phyloP scores from a whole-genome alignment of 495 filamentous ascomycete species.

The Hyaloscypha finlandica region DNA sequence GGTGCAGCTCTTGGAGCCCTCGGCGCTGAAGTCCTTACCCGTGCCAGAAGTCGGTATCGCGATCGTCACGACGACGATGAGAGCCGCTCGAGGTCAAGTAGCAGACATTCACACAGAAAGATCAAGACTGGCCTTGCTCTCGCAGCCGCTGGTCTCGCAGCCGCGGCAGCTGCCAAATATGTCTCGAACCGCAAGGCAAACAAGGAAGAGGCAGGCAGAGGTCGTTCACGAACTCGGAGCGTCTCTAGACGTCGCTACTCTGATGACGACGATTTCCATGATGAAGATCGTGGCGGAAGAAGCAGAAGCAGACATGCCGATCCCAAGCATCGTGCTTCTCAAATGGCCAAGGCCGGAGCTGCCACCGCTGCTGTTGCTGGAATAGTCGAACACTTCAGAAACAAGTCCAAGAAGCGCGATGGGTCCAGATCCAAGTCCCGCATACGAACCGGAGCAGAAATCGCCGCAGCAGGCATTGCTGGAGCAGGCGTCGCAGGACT shows the following conservation, averaged over 20 bases:
- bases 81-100: constrained; percentile 58
- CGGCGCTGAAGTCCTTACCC: constrained; percentile 75
- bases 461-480: constrained; percentile 75
- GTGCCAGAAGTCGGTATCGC: constrained; percentile 70
- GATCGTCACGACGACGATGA: constrained; percentile 59
- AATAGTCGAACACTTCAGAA: constrained; percentile 70
- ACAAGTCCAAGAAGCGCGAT: constrained; percentile 65
- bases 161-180: constrained; percentile 77
- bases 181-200: constrained; percentile 67
- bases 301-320: constrained; percentile 49
- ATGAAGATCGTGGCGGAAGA: constrained; percentile 38
- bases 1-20: constrained; percentile 81
- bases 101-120: constrained; percentile 48
- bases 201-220: constrained; percentile 64
- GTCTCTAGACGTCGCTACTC: constrained; percentile 46
- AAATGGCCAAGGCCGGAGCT: constrained; percentile 74
- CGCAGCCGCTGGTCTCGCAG: constrained; percentile 74
- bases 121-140: constrained; percentile 73
- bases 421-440: constrained; percentile 55
- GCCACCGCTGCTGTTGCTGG: constrained; percentile 79
- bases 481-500: constrained; percentile 78
- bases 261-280: constrained; percentile 30
- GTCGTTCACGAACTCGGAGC: constrained; percentile 67
- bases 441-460: constrained; percentile 56
- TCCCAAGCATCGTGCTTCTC: constrained; percentile 64